Evolutionary conservation across 768 basidiomycete species (phyloP).

Genomic region (Suillus subaureus): DNA sequence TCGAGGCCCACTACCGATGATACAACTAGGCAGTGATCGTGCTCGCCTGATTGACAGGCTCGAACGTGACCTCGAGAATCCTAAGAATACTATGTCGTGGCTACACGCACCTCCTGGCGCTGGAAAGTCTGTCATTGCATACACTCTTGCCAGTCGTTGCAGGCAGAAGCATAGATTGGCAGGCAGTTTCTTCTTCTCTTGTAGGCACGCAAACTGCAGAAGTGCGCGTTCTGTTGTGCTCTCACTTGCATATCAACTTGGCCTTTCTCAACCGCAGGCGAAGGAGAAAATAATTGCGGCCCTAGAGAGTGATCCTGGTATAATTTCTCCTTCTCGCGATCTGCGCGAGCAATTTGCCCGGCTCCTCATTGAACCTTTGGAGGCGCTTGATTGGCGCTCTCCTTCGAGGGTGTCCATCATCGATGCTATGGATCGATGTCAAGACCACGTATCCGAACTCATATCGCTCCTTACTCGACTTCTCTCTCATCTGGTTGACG

Average conservation of each 20-base stretch:
- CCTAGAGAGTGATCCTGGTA: neutral
- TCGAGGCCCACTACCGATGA: neutral
- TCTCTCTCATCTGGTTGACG: neutral
- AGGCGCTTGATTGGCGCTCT: neutral
- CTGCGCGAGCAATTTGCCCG: neutral
- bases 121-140: conserved; percentile 2
- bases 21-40: neutral
- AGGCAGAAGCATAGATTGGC: neutral
- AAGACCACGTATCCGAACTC: neutral
- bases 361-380: neutral
- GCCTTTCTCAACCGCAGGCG: neutral
- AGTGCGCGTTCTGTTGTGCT: neutral
- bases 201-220: neutral
- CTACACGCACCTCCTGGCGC: neutral
- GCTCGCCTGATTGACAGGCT: neutral
- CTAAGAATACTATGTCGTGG: neutral
- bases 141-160: conserved; percentile 1
- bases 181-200: conserved; percentile 1
- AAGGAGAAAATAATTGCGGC: neutral
- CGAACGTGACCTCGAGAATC: neutral
- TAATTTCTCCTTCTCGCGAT: neutral
- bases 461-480: neutral
- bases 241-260: neutral
- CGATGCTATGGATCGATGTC: neutral
- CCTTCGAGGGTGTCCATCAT: neutral